Evolutionary conservation across 2,329 filamentous ascomycete genomes (phyloP), one percentile per base, ranked within the genome.

Genomic region (Cryphonectria carpinicola): DNA sequence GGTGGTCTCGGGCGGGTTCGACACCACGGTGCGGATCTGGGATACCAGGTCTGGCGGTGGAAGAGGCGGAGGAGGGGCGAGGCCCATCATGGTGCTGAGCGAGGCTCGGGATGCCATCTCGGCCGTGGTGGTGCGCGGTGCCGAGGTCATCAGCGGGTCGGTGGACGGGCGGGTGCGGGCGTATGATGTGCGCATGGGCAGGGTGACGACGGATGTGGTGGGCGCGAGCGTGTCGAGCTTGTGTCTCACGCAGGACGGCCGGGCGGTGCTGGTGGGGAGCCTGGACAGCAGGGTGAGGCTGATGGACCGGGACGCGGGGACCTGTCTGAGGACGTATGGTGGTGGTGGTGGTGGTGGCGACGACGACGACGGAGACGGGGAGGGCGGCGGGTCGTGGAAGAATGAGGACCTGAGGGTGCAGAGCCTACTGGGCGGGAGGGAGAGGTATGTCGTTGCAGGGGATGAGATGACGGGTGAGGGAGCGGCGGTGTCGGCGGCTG

Each of bases 131-230:
- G 84, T 87, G 22, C 78, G 82, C 25, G 86, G 82, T 1, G 77
- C 83, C 10, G 87, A 89, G 80, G 88, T 98, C 65, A 81, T 94
- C 1, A 87, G 88, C 1, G 94, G 92, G 0, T 95, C 93, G 79
- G 93, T 97, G 70, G 95, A 98, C 81, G 95, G 95, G 2, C 85
- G 92, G 70, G 88, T 97, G 0, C 85, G 95, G 68, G 86, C 86
- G 71, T 98, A 98, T 81, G 95, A 98, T 82, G 82, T 97, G 56
- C 86, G 94, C 68, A 92, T 89, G 85, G 95, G 95, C 0, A 85
- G 84, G 67, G 85, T 90, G 65, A 88, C 89, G 5, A 89, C 88
- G 1, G 94, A 97, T 81, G 89, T 93, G 1, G 82, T 96, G 66
- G 88, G 88, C 67, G 86, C 84, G 1, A 85, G 84, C 71, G 92